Evolutionary conservation across 768 basidiomycete species (phyloP).

Genomic region (Solioccasus polychromus): DNA sequence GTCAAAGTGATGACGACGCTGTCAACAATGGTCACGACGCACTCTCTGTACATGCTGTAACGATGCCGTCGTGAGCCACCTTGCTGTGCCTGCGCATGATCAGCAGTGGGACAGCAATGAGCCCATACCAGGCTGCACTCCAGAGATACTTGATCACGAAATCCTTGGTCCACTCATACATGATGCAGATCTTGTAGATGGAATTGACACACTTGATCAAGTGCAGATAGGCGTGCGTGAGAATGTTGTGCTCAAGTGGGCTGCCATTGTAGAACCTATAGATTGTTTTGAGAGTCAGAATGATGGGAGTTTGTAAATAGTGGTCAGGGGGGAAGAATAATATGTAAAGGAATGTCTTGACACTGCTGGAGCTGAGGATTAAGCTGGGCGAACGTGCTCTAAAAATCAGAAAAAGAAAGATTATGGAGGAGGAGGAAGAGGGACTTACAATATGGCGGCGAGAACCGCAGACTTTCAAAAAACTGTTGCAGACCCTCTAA

Average conservation of each 20-base stretch:
- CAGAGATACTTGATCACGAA: slow-evolving; percentile 96
- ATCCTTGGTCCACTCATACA: slow-evolving; percentile 95
- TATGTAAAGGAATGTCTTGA: too few relatives aligned
- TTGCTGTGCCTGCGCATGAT: slow-evolving; percentile 48
- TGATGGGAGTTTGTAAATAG: too few relatives aligned
- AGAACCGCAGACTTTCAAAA: too few relatives aligned
- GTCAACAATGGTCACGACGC: slow-evolving; percentile 14
- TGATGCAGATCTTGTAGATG: slow-evolving; percentile 92
- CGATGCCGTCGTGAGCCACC: slow-evolving; percentile 28
- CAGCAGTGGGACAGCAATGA: slow-evolving; percentile 89
- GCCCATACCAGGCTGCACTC: slow-evolving; percentile 88
- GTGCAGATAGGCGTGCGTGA: slow-evolving; percentile 71
- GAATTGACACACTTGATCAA: slow-evolving; percentile 88
- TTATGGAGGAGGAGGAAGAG: too few relatives aligned
- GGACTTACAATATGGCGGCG: too few relatives aligned
- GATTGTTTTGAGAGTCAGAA: too few relatives aligned
- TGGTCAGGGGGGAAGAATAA: too few relatives aligned
- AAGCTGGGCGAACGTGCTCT: too few relatives aligned
- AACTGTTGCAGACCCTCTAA: too few relatives aligned
- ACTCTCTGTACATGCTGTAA: slow-evolving; percentile 53
- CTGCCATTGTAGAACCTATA: slow-evolving; percentile 90
- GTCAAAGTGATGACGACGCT: too few relatives aligned
- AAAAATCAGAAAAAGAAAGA: too few relatives aligned
- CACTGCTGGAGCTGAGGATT: too few relatives aligned
- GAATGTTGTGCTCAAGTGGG: slow-evolving; percentile 73